Base-by-base conservation (phyloP, 495 filamentous ascomycete genomes). In the Penicillium macrosclerotiorum region DNA sequence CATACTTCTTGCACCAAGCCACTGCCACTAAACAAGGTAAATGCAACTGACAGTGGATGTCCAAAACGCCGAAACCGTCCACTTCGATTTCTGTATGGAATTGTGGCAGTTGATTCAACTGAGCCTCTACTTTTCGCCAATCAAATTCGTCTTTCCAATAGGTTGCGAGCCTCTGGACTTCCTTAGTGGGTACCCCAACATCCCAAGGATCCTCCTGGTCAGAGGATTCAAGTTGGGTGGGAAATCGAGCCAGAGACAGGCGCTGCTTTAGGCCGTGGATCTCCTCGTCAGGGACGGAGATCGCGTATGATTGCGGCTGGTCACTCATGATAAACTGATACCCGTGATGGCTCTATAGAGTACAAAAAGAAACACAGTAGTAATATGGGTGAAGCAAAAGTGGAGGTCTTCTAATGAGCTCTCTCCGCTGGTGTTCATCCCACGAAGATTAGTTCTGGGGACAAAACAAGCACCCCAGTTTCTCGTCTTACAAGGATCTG, bases 101-200 rank as follows among this genome's bases (percentile, higher is more conserved):
- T 5, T 76, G 59, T 4, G 74, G 71, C 5, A 75, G 54, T 12
- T 69, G 53, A 41, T 77, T 77, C 16, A 77, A 45, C 12, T 55
- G 51, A 1, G 55, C 44, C 54, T 76, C 73, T n/a, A 62, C 58
- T 30, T 67, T 62, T 6, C 62, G 59, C 74, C 74, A 76, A 45
- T 74, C 55, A 42, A 62, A 76, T 0, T 57, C 42, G 18, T 67
- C 32, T 29, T 54, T 60, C 74, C 73, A 76, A 37, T 75, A 63
- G 2, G 42, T 31, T 9, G 54, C 42, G 26, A 75, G 56, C 13
- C 65, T 49, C 34, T 64, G 63, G 12, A 75, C 38, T 17, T 73
- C 72, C 2, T 54, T 59, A 8, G 60, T 49, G 3, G 72, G 69
- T n/a, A 61, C 62, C 4, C 72, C 72, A 39, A 63, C 64, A 26